Conservation (phyloP, 1,284 basidiomycete genomes). For the Pseudozyma hubeiensis region DNA sequence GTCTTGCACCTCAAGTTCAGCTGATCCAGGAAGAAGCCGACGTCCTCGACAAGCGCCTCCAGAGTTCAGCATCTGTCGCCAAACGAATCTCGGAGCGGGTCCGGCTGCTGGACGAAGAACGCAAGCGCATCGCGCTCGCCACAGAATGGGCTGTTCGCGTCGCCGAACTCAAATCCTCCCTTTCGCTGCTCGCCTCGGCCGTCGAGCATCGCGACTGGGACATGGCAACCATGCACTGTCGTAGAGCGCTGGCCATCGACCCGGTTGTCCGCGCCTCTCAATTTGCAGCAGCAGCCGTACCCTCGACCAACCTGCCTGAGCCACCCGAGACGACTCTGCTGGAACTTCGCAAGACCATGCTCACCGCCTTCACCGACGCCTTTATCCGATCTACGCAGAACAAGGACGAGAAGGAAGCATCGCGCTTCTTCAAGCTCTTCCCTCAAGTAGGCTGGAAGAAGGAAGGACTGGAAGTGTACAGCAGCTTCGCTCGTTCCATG, state of each 20-base stretch:
- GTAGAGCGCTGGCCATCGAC: slow-evolving; percentile 86
- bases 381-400: slow-evolving; percentile 86
- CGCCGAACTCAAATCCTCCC: slow-evolving; percentile 89
- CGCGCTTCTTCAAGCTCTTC: slow-evolving; percentile 95
- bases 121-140: slow-evolving; percentile 84
- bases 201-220: slow-evolving; percentile 95
- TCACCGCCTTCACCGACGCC: slow-evolving; percentile 80
- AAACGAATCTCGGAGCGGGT: slow-evolving; percentile 90
- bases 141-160: slow-evolving; percentile 85
- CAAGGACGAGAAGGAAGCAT: slow-evolving; percentile 77
- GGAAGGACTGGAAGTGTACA: slow-evolving; percentile 94
- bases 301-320: slow-evolving; percentile 85
- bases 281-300: slow-evolving; percentile 89
- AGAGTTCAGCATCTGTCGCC: slow-evolving; percentile 81
- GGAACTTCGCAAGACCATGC: slow-evolving; percentile 79
- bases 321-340: slow-evolving; percentile 86
- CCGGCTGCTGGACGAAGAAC: slow-evolving; percentile 86
- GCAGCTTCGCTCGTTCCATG: slow-evolving; percentile 89
- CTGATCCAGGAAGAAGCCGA: slow-evolving; percentile 76
- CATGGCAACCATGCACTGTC: slow-evolving; percentile 87
- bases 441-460: slow-evolving; percentile 83
- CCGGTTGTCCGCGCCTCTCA: slow-evolving; percentile 80
- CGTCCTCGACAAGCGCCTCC: slow-evolving; percentile 75
- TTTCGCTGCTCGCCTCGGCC: slow-evolving; percentile 79
- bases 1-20: slow-evolving; percentile 77